Evolutionary conservation across 1,284 basidiomycete genomes (phyloP).

Genomic region (Ustilago loliicola): DNA sequence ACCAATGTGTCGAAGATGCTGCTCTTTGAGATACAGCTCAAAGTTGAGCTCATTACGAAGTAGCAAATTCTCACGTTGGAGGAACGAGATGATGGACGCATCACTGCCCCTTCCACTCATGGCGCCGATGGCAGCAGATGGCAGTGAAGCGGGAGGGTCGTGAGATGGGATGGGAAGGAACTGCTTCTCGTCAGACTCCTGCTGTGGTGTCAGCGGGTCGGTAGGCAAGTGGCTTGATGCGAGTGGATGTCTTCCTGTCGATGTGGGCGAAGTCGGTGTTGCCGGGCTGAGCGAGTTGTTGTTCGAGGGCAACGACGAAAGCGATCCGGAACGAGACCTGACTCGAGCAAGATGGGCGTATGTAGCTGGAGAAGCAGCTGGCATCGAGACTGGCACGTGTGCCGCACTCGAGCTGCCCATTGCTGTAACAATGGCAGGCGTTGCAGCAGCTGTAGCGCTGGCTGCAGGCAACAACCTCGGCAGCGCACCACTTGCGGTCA

Average conservation of each 20-base stretch:
- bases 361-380: slow-evolving; percentile 35
- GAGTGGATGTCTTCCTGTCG: slow-evolving; percentile 31
- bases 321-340: slow-evolving; percentile 51
- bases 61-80: slow-evolving; percentile 62
- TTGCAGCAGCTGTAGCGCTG: slow-evolving; percentile 43
- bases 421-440: slow-evolving; percentile 37
- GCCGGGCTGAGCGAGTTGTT: slow-evolving; percentile 23
- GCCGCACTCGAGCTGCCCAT: slow-evolving; percentile 40
- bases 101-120: slow-evolving; percentile 20
- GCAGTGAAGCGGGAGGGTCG: slow-evolving; percentile 2
- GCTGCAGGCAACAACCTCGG: slow-evolving; percentile 41
- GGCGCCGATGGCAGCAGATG: not conserved
- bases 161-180: slow-evolving; percentile 12
- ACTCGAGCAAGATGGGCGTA: slow-evolving; percentile 28
- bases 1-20: slow-evolving; percentile 70
- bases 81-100: slow-evolving; percentile 30
- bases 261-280: slow-evolving; percentile 37
- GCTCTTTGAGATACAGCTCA: slow-evolving; percentile 70
- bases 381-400: slow-evolving; percentile 26
- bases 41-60: slow-evolving; percentile 67
- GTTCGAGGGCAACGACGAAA: slow-evolving; percentile 50
- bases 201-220: slow-evolving; percentile 29
- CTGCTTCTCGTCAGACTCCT: slow-evolving; percentile 17
- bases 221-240: slow-evolving; percentile 34
- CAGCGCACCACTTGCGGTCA: slow-evolving; percentile 35